These are phyloP conservation scores for Suillus subluteus DNA, from an alignment of 768 basidiomycete genomes.

Conservation along the genomic window DNA sequence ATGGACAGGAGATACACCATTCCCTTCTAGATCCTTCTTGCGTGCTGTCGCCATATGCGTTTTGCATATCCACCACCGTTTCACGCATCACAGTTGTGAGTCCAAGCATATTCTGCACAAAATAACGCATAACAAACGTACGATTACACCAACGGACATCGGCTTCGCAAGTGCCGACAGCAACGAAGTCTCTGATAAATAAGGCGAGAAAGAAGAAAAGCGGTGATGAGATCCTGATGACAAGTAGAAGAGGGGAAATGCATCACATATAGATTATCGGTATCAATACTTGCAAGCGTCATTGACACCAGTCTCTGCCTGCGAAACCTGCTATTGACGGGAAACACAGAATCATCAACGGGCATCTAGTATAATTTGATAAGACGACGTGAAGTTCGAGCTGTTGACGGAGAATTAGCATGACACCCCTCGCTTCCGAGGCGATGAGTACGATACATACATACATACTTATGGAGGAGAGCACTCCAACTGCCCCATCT, in stretches of 20 bases:
- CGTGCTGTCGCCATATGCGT: background rate
- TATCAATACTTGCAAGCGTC: constrained; percentile 15
- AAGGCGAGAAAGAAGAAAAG: constrained; percentile 21
- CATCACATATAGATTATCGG: constrained; percentile 27
- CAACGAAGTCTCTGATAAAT: constrained; percentile 22
- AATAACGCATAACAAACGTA: constrained; percentile 17
- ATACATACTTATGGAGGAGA: constrained; percentile 11
- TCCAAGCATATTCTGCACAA: constrained; percentile 12
- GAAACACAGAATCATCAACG: constrained; percentile 28
- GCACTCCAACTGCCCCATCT: constrained; percentile 13
- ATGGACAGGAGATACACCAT: background rate
- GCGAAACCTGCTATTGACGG: constrained; percentile 31
- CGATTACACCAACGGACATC: constrained; percentile 20
- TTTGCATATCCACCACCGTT: background rate
- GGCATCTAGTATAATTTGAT: constrained; percentile 28
- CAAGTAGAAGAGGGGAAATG: constrained; percentile 22
- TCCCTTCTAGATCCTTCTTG: background rate
- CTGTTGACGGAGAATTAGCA: constrained; percentile 20
- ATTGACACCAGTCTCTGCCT: constrained; percentile 16
- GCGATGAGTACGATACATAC: constrained; percentile 6
- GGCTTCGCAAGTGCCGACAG: constrained; percentile 19
- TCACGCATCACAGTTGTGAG: constrained; percentile 15
- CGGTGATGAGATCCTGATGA: constrained; percentile 24
- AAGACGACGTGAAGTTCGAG: constrained; percentile 20
- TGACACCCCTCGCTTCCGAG: constrained; percentile 5